phyloP scores from a whole-genome alignment of 2,329 filamentous ascomycete species.

The Didymellaceae sp. region DNA sequence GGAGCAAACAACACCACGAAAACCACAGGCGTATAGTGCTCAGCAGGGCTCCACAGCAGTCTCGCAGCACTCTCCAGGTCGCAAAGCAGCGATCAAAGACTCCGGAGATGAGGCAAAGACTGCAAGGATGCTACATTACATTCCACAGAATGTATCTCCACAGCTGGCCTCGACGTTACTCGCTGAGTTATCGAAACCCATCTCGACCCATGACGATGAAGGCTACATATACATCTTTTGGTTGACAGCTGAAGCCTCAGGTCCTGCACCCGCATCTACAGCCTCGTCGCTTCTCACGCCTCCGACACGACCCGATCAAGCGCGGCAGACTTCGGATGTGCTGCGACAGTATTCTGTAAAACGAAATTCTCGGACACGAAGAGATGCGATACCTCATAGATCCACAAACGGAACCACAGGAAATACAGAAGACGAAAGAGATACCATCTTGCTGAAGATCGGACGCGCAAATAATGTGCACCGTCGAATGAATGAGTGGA shows the following conservation, averaged over 20 bases:
- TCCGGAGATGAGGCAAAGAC: slow-evolving; percentile 36
- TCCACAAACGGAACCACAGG: slow-evolving; percentile 25
- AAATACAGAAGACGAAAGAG: slow-evolving; percentile 36
- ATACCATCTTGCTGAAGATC: slow-evolving; percentile 72
- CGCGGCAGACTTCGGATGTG: slow-evolving; percentile 42
- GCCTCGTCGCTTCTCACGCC: slow-evolving; percentile 57
- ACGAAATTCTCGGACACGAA: slow-evolving; percentile 15
- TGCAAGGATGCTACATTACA: slow-evolving; percentile 65
- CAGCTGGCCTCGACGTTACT: slow-evolving; percentile 73
- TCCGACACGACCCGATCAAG: slow-evolving; percentile 53
- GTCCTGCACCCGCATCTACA: slow-evolving; percentile 59
- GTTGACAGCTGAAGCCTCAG: slow-evolving; percentile 72
- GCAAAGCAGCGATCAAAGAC: background rate
- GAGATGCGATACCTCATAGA: slow-evolving; percentile 13
- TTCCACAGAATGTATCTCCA: slow-evolving; percentile 71
- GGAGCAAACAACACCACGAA: slow-evolving; percentile 18
- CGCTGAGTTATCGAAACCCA: slow-evolving; percentile 76
- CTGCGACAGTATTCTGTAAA: slow-evolving; percentile 43
- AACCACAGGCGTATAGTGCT: slow-evolving; percentile 9
- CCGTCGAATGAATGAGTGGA: slow-evolving; percentile 90
- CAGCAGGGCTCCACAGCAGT: slow-evolving; percentile 4
- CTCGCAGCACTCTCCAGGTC: background rate
- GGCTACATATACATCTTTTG: slow-evolving; percentile 99
- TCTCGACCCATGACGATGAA: slow-evolving; percentile 73
- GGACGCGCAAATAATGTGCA: slow-evolving; percentile 82